Base-by-base conservation (phyloP, 2,329 filamentous ascomycete genomes). In the Trichoderma guizhouense region DNA sequence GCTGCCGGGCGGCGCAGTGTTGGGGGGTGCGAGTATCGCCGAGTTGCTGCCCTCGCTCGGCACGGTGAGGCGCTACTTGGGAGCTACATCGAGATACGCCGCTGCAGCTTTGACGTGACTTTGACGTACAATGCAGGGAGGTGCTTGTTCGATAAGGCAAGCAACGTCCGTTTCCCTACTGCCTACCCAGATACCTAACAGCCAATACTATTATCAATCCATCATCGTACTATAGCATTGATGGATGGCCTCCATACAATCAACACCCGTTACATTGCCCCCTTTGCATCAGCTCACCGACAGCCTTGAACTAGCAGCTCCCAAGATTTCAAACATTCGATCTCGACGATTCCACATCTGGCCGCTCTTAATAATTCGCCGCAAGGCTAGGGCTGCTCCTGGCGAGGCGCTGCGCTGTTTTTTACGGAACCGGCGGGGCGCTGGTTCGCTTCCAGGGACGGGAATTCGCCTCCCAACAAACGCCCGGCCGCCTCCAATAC, bases 351-450 rank as follows among this genome's bases (percentile, higher is more conserved):
- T 32, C 61, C 39, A 65, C 39, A 51, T 53, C 51, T 30, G 43
- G 32, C n/a, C 62, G 30, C 8, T 47, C 21, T 24, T 11, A 28
- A n/a, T 47, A 58, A 43, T 36, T 36, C 55, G 55, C n/a, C 55
- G 26, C 36, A 69, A 69, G 70, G 58, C 70, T 71, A 61, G 65
- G 39, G 7, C 24, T 39, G 34, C 39, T 47, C 26, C 51, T 51
- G 36, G 39, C 55, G 51, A 47, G 39, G 30, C 28, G 43, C 43
- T 69, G 66, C 66, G 66, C 66, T 53, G 24, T 55, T 72, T 72
- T 72, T 70, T 58, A 69, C 71, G 71, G 60, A 70, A 60, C 66
- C 66, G 51, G 71, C 66, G 71, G 71, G 71, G 70, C 70, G 15
- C 51, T 24, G 15, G 15, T 57, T 69, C 55, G 26, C 57, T 24